Conservation (phyloP, 2,329 filamentous ascomycete species). For the Ophiostoma ips region DNA sequence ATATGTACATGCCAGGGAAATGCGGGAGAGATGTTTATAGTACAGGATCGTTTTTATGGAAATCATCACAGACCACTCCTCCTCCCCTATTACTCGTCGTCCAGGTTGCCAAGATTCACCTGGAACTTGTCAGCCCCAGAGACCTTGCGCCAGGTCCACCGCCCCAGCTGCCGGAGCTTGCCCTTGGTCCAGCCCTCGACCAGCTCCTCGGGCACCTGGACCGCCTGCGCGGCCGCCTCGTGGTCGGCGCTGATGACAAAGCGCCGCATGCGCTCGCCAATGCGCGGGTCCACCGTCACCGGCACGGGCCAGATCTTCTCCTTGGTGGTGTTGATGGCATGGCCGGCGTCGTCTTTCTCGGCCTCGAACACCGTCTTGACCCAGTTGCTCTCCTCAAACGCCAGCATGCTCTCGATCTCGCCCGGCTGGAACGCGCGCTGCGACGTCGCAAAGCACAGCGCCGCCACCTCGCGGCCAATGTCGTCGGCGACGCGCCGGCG, state of each 20-base stretch:
- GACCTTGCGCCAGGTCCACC: conserved; percentile 33
- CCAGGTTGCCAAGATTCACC: conserved; percentile 15
- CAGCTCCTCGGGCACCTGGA: conserved; percentile 53
- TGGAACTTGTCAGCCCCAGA: conserved; percentile 26
- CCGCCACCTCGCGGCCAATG: conserved; percentile 76
- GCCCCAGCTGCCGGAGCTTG: conserved; percentile 36
- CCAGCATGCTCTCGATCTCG: conserved; percentile 53
- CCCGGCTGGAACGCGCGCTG: conserved; percentile 36
- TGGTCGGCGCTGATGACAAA: conserved; percentile 59
- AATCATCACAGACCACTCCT: neutral
- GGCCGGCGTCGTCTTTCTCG: conserved; percentile 20
- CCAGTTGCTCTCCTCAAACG: conserved; percentile 67
- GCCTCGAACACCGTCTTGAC: conserved; percentile 60
- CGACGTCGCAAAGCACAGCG: conserved; percentile 55
- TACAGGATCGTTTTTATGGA: neutral
- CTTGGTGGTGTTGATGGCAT: conserved; percentile 19
- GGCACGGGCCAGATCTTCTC: conserved; percentile 66
- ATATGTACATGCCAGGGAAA: neutral
- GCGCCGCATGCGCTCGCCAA: conserved; percentile 65
- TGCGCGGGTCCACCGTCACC: conserved; percentile 61
- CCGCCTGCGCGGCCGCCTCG: conserved; percentile 48
- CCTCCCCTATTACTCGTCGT: conserved; percentile 6
- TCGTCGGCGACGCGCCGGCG: conserved; percentile 73
- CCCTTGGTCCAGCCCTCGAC: conserved; percentile 57
- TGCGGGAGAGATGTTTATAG: neutral